phyloP scores from a whole-genome alignment of 306 rosid genomes.

The Lathyrus oleraceus region DNA sequence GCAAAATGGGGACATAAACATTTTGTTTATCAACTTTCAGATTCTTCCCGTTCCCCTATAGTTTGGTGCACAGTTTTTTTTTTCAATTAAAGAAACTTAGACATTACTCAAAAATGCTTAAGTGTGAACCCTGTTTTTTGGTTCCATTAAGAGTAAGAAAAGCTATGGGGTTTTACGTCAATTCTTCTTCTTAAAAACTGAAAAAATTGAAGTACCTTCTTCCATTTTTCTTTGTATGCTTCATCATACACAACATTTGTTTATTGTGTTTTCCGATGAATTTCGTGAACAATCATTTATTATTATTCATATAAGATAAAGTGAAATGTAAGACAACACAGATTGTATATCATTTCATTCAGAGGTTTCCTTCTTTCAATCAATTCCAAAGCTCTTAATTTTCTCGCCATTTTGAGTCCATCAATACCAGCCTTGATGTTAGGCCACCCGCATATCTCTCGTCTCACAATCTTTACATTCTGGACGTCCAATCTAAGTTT shows the following conservation, averaged over 20 bases:
- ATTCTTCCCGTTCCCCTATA: conserved; percentile 13
- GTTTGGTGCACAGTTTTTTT: conserved; percentile 18
- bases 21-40: conserved; percentile 17
- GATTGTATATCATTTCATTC: conserved; percentile 15
- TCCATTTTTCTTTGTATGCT: conserved; percentile 17
- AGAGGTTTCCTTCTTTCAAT: conserved; percentile 21
- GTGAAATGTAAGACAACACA: conserved; percentile 1
- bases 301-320: background rate
- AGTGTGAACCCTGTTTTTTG: conserved; percentile 7
- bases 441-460: background rate
- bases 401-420: background rate
- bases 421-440: background rate
- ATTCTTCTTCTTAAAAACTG: background rate
- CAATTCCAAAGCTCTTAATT: conserved; percentile 14
- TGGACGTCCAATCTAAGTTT: conserved; percentile 6
- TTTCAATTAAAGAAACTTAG: conserved; percentile 23
- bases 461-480: conserved; percentile 3
- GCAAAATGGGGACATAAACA: conserved; percentile 9
- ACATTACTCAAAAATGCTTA: conserved; percentile 11
- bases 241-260: background rate
- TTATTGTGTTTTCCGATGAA: conserved; percentile 6
- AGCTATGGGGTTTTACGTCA: conserved; percentile 6
- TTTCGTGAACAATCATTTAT: conserved; percentile 5
- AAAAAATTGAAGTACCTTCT: background rate
- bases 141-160: conserved; percentile 26